Evolutionary conservation across 2,329 filamentous ascomycete species (phyloP).

Genomic region (Fusarium zealandicum): DNA sequence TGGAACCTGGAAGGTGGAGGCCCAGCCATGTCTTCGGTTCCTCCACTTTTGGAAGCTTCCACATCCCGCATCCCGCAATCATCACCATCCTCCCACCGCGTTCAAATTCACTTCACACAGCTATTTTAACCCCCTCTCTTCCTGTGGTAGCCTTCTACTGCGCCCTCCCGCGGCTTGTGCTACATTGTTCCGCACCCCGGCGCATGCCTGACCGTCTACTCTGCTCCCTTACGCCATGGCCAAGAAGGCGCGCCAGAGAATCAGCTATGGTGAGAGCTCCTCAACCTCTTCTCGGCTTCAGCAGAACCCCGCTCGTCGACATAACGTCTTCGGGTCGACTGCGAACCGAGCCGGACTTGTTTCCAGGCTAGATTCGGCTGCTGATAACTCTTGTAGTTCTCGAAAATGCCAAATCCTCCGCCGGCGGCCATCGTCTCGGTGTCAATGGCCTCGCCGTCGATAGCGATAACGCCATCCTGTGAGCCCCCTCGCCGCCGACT

Average conservation of each 20-base stretch:
- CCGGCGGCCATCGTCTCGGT: constrained; percentile 87
- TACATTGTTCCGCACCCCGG: constrained; percentile 18
- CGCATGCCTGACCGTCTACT: constrained; percentile 32
- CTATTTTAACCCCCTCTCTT: constrained; percentile 5
- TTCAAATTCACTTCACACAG: constrained; percentile 8
- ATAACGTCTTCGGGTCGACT: neutral
- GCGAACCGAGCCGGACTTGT: neutral
- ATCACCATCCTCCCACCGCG: constrained; percentile 30
- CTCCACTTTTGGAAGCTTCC: constrained; percentile 36
- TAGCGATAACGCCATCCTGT: constrained; percentile 83
- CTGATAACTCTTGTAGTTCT: constrained; percentile 54
- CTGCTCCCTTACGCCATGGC: constrained; percentile 57
- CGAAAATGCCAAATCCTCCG: constrained; percentile 64
- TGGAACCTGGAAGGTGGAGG: neutral
- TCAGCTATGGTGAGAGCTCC: constrained; percentile 68
- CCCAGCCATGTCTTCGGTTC: constrained; percentile 15
- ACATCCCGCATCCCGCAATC: constrained; percentile 35
- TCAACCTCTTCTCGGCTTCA: neutral
- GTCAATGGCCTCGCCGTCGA: constrained; percentile 95
- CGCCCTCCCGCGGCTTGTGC: constrained; percentile 25
- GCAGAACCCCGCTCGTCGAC: neutral
- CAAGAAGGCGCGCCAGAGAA: constrained; percentile 73
- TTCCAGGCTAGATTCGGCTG: neutral
- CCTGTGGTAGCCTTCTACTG: constrained; percentile 20
- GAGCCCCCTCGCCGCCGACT: constrained; percentile 48